phyloP scores from a whole-genome alignment of 1,284 basidiomycete species.

The Austroboletus niveus region DNA sequence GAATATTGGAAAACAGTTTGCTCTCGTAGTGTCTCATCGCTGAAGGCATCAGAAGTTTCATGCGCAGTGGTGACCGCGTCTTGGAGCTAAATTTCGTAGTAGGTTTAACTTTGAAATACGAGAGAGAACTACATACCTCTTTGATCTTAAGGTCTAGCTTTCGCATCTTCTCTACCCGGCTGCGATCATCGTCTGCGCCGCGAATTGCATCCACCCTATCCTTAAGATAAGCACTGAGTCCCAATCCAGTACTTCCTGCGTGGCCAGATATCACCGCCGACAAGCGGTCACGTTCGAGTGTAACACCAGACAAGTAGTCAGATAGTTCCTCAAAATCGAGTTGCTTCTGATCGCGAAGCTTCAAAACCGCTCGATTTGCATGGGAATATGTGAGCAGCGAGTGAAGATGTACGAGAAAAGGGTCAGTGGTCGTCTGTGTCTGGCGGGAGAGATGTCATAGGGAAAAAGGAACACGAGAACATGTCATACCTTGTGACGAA shows the following conservation, averaged over 20 bases:
- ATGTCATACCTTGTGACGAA: conserved; percentile 72
- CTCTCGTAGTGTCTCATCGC: conserved; percentile 89
- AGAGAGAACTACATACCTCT: conserved; percentile 58
- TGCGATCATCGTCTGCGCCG: conserved; percentile 92
- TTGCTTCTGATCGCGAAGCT: conserved; percentile 96
- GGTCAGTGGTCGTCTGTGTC: conserved; percentile 86
- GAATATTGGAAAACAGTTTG: conserved; percentile 86
- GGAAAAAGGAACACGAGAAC: not conserved
- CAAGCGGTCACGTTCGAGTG: conserved; percentile 88
- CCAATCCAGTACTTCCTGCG: conserved; percentile 77
- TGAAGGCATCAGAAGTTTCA: conserved; percentile 94
- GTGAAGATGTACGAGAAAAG: conserved; percentile 86
- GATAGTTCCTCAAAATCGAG: conserved; percentile 98
- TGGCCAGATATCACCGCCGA: conserved; percentile 81
- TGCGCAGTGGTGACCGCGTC: conserved; percentile 94
- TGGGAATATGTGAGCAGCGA: conserved; percentile 87
- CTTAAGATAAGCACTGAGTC: conserved; percentile 89
- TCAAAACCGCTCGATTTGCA: conserved; percentile 88
- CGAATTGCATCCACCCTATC: conserved; percentile 90
- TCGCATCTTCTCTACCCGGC: conserved; percentile 88
- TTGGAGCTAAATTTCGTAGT: conserved; percentile 63
- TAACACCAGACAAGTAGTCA: conserved; percentile 90
- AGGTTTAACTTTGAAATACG: not conserved
- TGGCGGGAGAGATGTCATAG: conserved; percentile 30
- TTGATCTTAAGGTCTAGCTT: conserved; percentile 93